Percentiles rank a stretch among this genome's conserved stretches.
Conservation (phyloP, 164 flowering plant species). For the Dillenia suffruticosa region DNA sequence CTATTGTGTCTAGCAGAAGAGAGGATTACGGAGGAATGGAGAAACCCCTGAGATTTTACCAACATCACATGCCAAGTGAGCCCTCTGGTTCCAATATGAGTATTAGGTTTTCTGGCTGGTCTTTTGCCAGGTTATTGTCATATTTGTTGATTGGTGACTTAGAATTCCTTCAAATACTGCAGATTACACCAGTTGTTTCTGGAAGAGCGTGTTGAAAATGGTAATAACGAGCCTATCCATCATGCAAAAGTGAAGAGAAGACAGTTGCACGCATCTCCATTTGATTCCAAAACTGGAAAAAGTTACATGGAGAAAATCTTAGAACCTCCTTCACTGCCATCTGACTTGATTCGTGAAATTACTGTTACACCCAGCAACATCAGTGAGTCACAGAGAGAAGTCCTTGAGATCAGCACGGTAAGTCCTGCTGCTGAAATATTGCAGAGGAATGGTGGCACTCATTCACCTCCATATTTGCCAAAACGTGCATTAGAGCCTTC, state of each 20-base stretch:
- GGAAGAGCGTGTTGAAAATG: constrained; percentile 62
- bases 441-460: constrained; percentile 20
- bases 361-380: constrained; percentile 19
- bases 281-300: constrained; percentile 46
- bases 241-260: constrained; percentile 75
- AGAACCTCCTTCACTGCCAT: constrained; percentile 41
- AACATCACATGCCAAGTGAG: constrained; percentile 77
- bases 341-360: constrained; percentile 34
- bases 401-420: constrained; percentile 39
- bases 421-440: constrained; percentile 29
- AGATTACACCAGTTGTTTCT: constrained; percentile 70
- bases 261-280: constrained; percentile 42
- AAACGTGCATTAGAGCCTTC: constrained; percentile 20
- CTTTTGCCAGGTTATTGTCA: too few species aligned
- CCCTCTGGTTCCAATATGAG: constrained; percentile 5
- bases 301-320: constrained; percentile 81
- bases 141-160: constrained; percentile 7
- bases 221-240: constrained; percentile 38
- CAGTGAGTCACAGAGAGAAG: constrained; percentile 40
- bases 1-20: constrained; percentile 47
- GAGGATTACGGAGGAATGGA: constrained; percentile 71
- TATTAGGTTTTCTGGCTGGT: not conserved
- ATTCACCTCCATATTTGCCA: constrained; percentile 30
- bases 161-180: constrained; percentile 18
- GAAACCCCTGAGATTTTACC: constrained; percentile 54